Conservation (phyloP, 1,139 yeast genomes). For the Yamadazyma conglobata region DNA sequence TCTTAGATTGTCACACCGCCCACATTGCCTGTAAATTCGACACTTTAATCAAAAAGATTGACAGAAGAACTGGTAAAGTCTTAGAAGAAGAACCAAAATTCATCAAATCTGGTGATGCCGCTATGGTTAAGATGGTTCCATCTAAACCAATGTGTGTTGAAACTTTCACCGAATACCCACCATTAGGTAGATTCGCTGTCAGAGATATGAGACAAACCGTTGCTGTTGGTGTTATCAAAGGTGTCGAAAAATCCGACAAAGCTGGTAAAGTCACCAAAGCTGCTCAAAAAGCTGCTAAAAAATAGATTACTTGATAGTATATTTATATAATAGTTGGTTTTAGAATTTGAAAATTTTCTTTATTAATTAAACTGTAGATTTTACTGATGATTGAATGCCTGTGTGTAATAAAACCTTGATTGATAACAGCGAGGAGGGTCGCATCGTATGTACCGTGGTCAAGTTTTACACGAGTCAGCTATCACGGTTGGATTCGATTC, state of each 20-base stretch:
- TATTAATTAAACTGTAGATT: background rate
- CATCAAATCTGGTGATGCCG: slow-evolving; percentile 62
- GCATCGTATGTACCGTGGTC: no score
- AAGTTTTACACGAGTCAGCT: no score
- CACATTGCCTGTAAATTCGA: slow-evolving; percentile 93
- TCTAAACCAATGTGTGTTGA: slow-evolving; percentile 98
- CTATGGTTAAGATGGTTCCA: slow-evolving; percentile 74
- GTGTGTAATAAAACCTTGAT: no score
- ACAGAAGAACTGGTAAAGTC: slow-evolving; percentile 91
- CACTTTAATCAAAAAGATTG: slow-evolving; percentile 81
- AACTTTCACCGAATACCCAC: slow-evolving; percentile 97
- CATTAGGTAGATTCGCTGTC: slow-evolving; percentile 99
- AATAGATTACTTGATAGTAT: slow-evolving; percentile 25
- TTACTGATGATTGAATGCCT: no score
- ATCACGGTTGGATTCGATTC: no score
- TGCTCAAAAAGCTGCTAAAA: slow-evolving; percentile 97
- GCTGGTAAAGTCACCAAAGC: slow-evolving; percentile 99
- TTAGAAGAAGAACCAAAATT: slow-evolving; percentile 65
- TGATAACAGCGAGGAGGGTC: no score
- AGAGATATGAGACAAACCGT: slow-evolving; percentile 99
- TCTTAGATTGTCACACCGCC: slow-evolving; percentile 92
- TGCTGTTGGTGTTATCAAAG: slow-evolving; percentile 99
- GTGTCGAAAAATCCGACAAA: slow-evolving; percentile 92
- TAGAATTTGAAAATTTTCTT: slow-evolving; percentile 1
- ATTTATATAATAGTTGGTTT: background rate